Percentiles rank a stretch among this genome's conserved stretches.
These are phyloP conservation scores for Schizosaccharomyces versatilis DNA, from an alignment of 1,139 yeast species.

Conservation along the genomic window DNA sequence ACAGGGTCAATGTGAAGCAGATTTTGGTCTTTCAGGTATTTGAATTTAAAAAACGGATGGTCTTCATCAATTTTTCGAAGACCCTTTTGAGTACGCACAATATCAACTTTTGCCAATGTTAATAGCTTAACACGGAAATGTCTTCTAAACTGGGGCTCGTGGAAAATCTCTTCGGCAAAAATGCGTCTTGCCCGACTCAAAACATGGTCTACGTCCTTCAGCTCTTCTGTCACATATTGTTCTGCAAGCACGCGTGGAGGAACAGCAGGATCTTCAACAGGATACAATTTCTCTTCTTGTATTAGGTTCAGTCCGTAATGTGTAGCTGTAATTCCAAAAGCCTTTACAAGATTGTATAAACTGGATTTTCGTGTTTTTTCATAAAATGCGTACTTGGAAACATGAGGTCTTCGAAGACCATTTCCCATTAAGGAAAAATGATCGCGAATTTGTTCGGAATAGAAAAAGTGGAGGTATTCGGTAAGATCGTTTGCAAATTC, in stretches of 20 bases:
- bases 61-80: slow-evolving; percentile 54
- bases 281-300: slow-evolving; percentile 48
- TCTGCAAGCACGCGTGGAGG: slow-evolving; percentile 46
- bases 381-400: slow-evolving; percentile 41
- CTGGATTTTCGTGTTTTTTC: slow-evolving; percentile 56
- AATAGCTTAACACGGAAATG: slow-evolving; percentile 47
- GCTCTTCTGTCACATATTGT: slow-evolving; percentile 23
- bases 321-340: slow-evolving; percentile 56
- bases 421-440: slow-evolving; percentile 11
- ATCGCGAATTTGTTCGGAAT: slow-evolving; percentile 38
- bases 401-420: slow-evolving; percentile 31
- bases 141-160: slow-evolving; percentile 61
- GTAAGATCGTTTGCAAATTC: slow-evolving; percentile 73
- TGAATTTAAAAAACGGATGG: slow-evolving; percentile 71
- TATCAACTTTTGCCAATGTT: slow-evolving; percentile 46
- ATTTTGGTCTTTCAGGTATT: slow-evolving; percentile 66
- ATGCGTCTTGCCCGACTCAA: slow-evolving; percentile 53
- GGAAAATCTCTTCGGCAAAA: slow-evolving; percentile 57
- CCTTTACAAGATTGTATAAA: slow-evolving; percentile 44
- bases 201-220: slow-evolving; percentile 29
- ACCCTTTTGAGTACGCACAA: slow-evolving; percentile 73
- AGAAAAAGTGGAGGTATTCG: slow-evolving; percentile 64
- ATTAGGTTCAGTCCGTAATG: slow-evolving; percentile 68
- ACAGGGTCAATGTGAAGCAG: slow-evolving; percentile 60
- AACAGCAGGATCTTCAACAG: slow-evolving; percentile 42